phyloP scores from a whole-genome alignment of 2,329 filamentous ascomycete genomes.

The Diaporthe citri region DNA sequence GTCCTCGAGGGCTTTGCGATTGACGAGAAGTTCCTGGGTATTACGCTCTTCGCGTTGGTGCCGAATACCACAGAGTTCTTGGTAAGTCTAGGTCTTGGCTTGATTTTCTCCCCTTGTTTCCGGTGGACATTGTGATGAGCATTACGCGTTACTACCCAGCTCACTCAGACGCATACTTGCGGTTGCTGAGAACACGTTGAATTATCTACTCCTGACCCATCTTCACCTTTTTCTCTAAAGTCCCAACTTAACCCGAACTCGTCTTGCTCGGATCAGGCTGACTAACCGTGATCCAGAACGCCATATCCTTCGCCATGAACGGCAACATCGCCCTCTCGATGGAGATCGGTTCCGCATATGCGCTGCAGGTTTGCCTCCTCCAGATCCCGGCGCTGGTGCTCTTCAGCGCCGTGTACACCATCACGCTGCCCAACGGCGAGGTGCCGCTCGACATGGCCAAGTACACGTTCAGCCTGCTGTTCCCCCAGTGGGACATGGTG shows the following conservation, averaged over 20 bases:
- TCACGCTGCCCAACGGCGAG: slow-evolving; percentile 48
- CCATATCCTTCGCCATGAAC: slow-evolving; percentile 99
- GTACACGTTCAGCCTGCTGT: slow-evolving; percentile 87
- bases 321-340: slow-evolving; percentile 98
- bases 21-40: slow-evolving; percentile 97
- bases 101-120: not conserved
- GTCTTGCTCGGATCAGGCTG: not conserved
- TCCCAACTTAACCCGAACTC: not conserved
- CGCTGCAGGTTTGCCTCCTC: slow-evolving; percentile 92
- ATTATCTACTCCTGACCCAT: slow-evolving; percentile 39
- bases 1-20: slow-evolving; percentile 91
- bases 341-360: slow-evolving; percentile 98
- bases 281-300: slow-evolving; percentile 71
- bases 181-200: slow-evolving; percentile 23
- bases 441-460: slow-evolving; percentile 58
- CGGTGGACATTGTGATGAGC: slow-evolving; percentile 36
- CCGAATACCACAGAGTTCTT: slow-evolving; percentile 98
- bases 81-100: slow-evolving; percentile 63
- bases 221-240: not conserved
- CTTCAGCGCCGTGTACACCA: slow-evolving; percentile 83
- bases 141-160: slow-evolving; percentile 41
- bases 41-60: slow-evolving; percentile 95
- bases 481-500: slow-evolving; percentile 99
- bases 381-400: slow-evolving; percentile 94
- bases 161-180: slow-evolving; percentile 38